A percentile compares a stretch with the other conserved stretches of the same genome.
phyloP scores from a whole-genome alignment of 345 rosid genomes.

The Tarenaya hassleriana region DNA sequence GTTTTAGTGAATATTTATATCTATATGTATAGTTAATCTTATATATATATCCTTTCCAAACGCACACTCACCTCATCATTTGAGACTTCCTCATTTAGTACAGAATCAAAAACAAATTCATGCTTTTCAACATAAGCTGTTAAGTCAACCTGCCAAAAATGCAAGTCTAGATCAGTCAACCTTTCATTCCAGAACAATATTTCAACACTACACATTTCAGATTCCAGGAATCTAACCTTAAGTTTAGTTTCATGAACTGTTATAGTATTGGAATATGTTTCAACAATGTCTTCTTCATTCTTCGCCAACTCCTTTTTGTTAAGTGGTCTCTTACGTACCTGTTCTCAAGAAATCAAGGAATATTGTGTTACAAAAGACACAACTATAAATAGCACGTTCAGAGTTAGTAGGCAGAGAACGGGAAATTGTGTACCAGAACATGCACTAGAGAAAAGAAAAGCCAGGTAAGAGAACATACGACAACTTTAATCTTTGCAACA shows the following conservation, averaged over 20 bases:
- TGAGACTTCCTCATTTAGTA: constrained; percentile 91
- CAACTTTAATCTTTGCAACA: constrained; percentile 98
- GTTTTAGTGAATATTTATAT: background rate
- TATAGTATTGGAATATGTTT: constrained; percentile 59
- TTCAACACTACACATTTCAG: background rate
- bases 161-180: constrained; percentile 12
- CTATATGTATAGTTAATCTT: background rate
- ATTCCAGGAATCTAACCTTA: constrained; percentile 44
- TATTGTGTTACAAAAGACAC: background rate
- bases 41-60: constrained; percentile 1
- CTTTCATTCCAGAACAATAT: too few relatives aligned
- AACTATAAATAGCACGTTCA: constrained; percentile 1
- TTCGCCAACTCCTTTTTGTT: constrained; percentile 89
- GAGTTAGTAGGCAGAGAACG: background rate
- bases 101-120: constrained; percentile 95
- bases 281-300: constrained; percentile 92
- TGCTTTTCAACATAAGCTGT: constrained; percentile 91
- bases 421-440: background rate
- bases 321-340: constrained; percentile 98
- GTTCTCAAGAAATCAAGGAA: constrained; percentile 24
- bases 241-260: constrained; percentile 94
- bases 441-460: constrained; percentile 4
- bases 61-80: constrained; percentile 75
- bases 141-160: constrained; percentile 80
- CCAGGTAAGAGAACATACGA: constrained; percentile 48